Conservation (phyloP, 108 stramenopile genomes). For the Epithemia pelagica region DNA sequence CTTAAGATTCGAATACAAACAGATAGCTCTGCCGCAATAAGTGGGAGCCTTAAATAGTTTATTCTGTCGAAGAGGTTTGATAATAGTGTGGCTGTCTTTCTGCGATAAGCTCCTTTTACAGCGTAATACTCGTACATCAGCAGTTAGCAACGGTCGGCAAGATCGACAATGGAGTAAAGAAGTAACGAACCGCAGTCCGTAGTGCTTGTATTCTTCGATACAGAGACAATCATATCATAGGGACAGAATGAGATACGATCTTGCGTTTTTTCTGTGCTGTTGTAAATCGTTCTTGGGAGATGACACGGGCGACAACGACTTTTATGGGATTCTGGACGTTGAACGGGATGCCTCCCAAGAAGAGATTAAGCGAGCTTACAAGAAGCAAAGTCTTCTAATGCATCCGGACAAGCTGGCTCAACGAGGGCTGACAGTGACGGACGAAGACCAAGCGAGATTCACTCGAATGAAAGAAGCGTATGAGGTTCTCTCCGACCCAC, state of each 20-base stretch:
- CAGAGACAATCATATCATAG: too few relatives aligned
- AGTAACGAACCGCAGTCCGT: too few relatives aligned
- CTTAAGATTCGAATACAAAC: too few relatives aligned
- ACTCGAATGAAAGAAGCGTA: conserved; percentile 91
- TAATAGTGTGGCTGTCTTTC: too few relatives aligned
- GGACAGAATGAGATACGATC: conserved; percentile 67
- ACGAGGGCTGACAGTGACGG: conserved; percentile 69
- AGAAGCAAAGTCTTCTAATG: conserved; percentile 82
- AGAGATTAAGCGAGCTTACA: conserved; percentile 93
- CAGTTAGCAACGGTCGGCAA: too few relatives aligned
- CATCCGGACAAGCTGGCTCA: conserved; percentile 98
- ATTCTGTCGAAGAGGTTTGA: too few relatives aligned
- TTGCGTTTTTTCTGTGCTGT: conserved; percentile 85
- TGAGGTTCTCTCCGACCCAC: conserved; percentile 79
- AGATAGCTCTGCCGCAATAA: too few relatives aligned
- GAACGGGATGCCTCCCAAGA: conserved; percentile 58
- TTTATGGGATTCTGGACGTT: conserved; percentile 69
- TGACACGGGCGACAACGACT: conserved; percentile 45
- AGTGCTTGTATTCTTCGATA: too few relatives aligned
- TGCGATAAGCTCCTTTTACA: too few relatives aligned
- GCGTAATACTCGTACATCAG: too few relatives aligned
- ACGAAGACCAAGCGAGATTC: conserved; percentile 71
- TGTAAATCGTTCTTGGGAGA: conserved; percentile 77
- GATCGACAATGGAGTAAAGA: too few relatives aligned
- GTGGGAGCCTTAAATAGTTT: too few relatives aligned